Evolutionary conservation across 805 yeast genomes (phyloP).

Genomic region (Kodamaea sagamina): DNA sequence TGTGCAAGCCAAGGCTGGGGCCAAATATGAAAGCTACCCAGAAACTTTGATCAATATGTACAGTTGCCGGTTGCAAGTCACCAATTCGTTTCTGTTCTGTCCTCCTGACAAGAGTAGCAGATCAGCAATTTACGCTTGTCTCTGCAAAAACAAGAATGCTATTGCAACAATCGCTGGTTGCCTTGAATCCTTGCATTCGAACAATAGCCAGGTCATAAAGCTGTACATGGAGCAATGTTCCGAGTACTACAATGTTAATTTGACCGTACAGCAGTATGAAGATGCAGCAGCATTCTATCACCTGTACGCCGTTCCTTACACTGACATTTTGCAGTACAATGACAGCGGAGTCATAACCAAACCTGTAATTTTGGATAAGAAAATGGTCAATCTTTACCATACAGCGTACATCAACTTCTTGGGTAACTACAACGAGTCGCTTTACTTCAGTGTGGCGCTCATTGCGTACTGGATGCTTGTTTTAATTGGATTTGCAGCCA

Average conservation of each 20-base stretch:
- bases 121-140: slow-evolving; percentile 17
- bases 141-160: slow-evolving; percentile 28
- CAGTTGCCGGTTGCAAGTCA: slow-evolving; percentile 14
- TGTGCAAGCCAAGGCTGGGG: slow-evolving; percentile 2
- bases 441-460: slow-evolving; percentile 33
- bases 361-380: slow-evolving; percentile 29
- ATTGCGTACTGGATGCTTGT: slow-evolving; percentile 42
- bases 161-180: slow-evolving; percentile 37
- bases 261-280: slow-evolving; percentile 21
- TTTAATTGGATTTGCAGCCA: slow-evolving; percentile 32
- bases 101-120: not conserved
- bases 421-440: slow-evolving; percentile 26
- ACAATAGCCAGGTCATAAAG: slow-evolving; percentile 12
- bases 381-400: slow-evolving; percentile 14
- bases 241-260: slow-evolving; percentile 10
- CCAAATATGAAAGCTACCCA: slow-evolving; percentile 8
- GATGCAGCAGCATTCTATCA: slow-evolving; percentile 14
- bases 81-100: slow-evolving; percentile 11
- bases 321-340: slow-evolving; percentile 28
- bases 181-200: slow-evolving; percentile 15
- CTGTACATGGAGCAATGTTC: slow-evolving; percentile 22
- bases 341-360: slow-evolving; percentile 6
- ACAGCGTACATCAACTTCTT: slow-evolving; percentile 20
- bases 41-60: slow-evolving; percentile 1
- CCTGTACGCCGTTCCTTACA: slow-evolving; percentile 17